Conservation (phyloP, 345 rosid genomes). For the Eucalyptus leucophloia region DNA sequence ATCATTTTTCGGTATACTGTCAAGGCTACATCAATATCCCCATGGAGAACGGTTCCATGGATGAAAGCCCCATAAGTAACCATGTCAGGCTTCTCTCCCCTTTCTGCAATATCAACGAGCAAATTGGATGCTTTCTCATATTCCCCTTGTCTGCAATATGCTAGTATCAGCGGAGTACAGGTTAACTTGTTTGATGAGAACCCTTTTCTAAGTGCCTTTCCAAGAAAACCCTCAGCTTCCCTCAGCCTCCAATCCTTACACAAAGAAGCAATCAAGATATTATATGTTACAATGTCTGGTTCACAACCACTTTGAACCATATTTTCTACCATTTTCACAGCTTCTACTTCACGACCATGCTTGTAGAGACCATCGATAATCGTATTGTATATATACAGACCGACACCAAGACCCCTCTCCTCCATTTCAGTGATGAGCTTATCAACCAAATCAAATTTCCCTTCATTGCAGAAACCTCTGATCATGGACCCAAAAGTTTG, state of each 20-base stretch:
- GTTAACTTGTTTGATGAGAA: conserved; percentile 29
- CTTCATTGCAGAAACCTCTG: conserved; percentile 47
- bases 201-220: conserved; percentile 41
- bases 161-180: conserved; percentile 54
- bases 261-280: conserved; percentile 38
- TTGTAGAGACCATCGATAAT: conserved; percentile 45
- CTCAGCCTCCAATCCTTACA: conserved; percentile 40
- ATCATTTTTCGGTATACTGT: conserved; percentile 35
- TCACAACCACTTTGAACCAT: conserved; percentile 40
- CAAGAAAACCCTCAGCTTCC: conserved; percentile 49
- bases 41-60: conserved; percentile 56
- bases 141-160: conserved; percentile 34
- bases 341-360: conserved; percentile 28
- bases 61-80: conserved; percentile 65
- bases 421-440: conserved; percentile 56
- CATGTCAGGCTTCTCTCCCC: conserved; percentile 61
- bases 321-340: conserved; percentile 26
- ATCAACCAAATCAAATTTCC: conserved; percentile 40
- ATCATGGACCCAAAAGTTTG: conserved; percentile 59
- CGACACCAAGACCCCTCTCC: conserved; percentile 36
- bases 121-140: conserved; percentile 37
- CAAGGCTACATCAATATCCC: conserved; percentile 63
- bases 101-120: conserved; percentile 57
- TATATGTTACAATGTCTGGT: conserved; percentile 64
- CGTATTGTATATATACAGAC: conserved; percentile 34